These are phyloP conservation scores for Amanita exitialis DNA, from an alignment of 768 basidiomycete genomes.

Conservation along the genomic window DNA sequence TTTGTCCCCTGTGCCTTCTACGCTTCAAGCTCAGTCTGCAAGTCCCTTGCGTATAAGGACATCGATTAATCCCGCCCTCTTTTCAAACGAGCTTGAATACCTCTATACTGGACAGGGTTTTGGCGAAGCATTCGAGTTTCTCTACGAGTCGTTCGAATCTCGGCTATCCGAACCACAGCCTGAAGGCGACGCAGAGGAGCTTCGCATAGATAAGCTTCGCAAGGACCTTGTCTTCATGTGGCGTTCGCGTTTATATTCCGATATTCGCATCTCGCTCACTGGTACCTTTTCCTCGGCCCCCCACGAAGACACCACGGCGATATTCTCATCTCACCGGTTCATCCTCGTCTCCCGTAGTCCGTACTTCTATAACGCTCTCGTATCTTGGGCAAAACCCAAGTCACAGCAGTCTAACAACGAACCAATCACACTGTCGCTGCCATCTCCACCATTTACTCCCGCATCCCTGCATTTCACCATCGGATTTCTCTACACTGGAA, in stretches of 20 bases:
- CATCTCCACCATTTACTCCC: conserved; percentile 91
- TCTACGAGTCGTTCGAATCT: conserved; percentile 61
- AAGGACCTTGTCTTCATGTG: conserved; percentile 97
- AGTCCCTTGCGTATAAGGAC: conserved; percentile 54
- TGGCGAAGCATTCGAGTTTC: conserved; percentile 80
- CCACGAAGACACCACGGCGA: conserved; percentile 63
- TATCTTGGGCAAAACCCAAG: conserved; percentile 42
- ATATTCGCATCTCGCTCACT: conserved; percentile 73
- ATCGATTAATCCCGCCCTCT: conserved; percentile 67
- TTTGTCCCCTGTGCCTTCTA: conserved; percentile 36
- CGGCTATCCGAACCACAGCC: conserved; percentile 27
- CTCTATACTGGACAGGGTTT: conserved; percentile 90
- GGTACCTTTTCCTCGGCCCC: conserved; percentile 55
- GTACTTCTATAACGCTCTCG: conserved; percentile 79
- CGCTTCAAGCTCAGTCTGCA: conserved; percentile 25
- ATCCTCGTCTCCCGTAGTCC: conserved; percentile 83
- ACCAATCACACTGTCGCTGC: conserved; percentile 57
- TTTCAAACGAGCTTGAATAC: conserved; percentile 87
- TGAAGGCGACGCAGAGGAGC: conserved; percentile 28
- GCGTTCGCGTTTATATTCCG: conserved; percentile 89
- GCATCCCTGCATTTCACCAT: conserved; percentile 90
- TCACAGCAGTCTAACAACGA: conserved; percentile 22
- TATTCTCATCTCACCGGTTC: conserved; percentile 91
- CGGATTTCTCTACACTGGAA: conserved; percentile 92
- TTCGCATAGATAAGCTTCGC: conserved; percentile 74